A percentile compares a stretch with the other conserved stretches of the same genome.
These are phyloP conservation scores for Naganishia cerealis DNA, from an alignment of 1,284 basidiomycete species.

Conservation along the genomic window DNA sequence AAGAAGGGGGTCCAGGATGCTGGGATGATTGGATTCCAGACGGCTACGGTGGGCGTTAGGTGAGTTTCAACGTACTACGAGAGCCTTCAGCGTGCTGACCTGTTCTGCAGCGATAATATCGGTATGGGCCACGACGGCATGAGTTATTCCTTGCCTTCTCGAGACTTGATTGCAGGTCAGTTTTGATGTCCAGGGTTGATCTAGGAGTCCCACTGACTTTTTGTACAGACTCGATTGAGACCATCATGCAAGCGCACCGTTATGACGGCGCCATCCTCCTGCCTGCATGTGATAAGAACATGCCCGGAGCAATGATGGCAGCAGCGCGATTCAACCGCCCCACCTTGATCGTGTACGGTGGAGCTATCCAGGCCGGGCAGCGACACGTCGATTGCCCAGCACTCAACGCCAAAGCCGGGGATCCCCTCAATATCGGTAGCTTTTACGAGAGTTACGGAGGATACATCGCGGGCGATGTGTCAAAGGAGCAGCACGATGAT, in stretches of 20 bases:
- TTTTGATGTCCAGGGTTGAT: not conserved
- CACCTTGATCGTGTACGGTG: constrained; percentile 80
- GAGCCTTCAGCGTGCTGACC: constrained; percentile 72
- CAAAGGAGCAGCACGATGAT: constrained; percentile 72
- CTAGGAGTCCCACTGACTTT: not conserved
- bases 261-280: constrained; percentile 75
- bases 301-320: constrained; percentile 86
- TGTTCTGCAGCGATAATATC: constrained; percentile 15
- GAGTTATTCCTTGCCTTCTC: constrained; percentile 70
- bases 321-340: constrained; percentile 79
- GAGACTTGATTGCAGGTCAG: constrained; percentile 73
- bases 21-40: constrained; percentile 70
- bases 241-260: constrained; percentile 59
- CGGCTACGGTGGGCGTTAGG: constrained; percentile 72
- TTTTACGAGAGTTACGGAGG: constrained; percentile 70
- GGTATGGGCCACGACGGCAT: constrained; percentile 38
- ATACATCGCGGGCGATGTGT: constrained; percentile 64
- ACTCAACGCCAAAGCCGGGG: constrained; percentile 74
- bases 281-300: constrained; percentile 73
- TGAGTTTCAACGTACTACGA: constrained; percentile 42
- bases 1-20: constrained; percentile 75
- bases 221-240: constrained; percentile 31
- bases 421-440: constrained; percentile 41
- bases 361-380: constrained; percentile 73
- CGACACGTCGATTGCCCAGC: constrained; percentile 75